These are phyloP conservation scores for Lachnellula subtilissima DNA, from an alignment of 2,329 filamentous ascomycete genomes.

Conservation along the genomic window DNA sequence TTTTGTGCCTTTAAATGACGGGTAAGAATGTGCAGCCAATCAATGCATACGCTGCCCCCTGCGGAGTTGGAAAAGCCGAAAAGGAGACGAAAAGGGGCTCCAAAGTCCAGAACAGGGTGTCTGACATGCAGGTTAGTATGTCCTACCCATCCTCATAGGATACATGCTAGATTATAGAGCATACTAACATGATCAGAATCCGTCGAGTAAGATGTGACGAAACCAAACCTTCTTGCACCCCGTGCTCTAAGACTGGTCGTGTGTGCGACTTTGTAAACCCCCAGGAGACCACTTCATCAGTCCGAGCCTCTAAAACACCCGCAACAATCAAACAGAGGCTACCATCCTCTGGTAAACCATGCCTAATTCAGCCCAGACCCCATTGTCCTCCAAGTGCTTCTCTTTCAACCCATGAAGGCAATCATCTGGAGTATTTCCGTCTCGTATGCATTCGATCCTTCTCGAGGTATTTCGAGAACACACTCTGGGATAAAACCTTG, in stretches of 20 bases:
- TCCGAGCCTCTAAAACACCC: not conserved
- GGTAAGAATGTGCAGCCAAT: not conserved
- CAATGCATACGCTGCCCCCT: not conserved
- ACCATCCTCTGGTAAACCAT: not conserved
- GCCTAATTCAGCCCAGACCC: not conserved
- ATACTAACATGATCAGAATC: not conserved
- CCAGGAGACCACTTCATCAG: not conserved
- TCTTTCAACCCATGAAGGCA: not conserved
- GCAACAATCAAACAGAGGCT: not conserved
- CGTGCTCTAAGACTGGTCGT: not conserved
- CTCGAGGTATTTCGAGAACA: not conserved
- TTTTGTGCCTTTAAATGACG: not conserved
- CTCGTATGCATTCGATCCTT: not conserved
- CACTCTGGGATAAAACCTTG: not conserved
- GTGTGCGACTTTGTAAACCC: conserved; percentile 1
- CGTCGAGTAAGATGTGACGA: conserved; percentile 3
- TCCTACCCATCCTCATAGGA: not conserved
- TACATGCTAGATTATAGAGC: not conserved
- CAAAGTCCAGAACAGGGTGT: not conserved
- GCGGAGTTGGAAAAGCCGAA: not conserved
- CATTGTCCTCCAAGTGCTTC: not conserved
- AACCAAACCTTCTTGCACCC: not conserved
- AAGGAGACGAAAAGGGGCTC: not conserved
- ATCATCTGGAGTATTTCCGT: not conserved
- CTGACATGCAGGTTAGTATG: not conserved